These are phyloP conservation scores for Vigna nakashimae DNA, from an alignment of 306 rosid species.

Conservation along the genomic window DNA sequence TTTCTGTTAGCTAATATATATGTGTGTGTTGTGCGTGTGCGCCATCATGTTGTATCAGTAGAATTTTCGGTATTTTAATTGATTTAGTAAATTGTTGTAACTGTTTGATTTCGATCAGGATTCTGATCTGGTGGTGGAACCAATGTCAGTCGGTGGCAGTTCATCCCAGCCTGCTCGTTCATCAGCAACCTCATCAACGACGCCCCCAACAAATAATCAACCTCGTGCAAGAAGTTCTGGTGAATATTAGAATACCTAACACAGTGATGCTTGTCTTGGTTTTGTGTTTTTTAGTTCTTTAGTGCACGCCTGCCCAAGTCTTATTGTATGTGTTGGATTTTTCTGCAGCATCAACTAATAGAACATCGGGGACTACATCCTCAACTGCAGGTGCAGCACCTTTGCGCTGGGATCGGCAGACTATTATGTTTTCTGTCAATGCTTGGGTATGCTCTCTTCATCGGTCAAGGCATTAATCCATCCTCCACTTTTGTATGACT, in stretches of 20 bases:
- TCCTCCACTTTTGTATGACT: slow-evolving; percentile 3
- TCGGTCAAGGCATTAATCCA: slow-evolving; percentile 20
- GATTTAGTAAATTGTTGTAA: slow-evolving; percentile 22
- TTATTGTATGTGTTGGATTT: slow-evolving; percentile 32
- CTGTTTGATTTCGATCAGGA: slow-evolving; percentile 62
- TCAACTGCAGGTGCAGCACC: slow-evolving; percentile 62
- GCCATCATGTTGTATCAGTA: neutral
- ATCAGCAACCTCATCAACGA: slow-evolving; percentile 52
- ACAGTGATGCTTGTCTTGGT: slow-evolving; percentile 23
- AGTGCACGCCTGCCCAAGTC: slow-evolving; percentile 7
- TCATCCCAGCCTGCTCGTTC: slow-evolving; percentile 75
- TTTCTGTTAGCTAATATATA: neutral
- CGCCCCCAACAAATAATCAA: slow-evolving; percentile 62
- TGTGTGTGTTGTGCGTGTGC: too few species aligned
- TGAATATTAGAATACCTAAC: slow-evolving; percentile 17
- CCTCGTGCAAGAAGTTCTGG: slow-evolving; percentile 68
- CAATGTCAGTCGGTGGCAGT: slow-evolving; percentile 61
- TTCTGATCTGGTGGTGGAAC: slow-evolving; percentile 80
- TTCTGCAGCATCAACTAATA: slow-evolving; percentile 70
- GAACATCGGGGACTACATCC: slow-evolving; percentile 74
- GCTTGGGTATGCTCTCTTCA: slow-evolving; percentile 78
- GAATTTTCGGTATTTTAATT: slow-evolving; percentile 11
- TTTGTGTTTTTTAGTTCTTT: neutral
- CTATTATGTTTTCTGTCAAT: slow-evolving; percentile 85
- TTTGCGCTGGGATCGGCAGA: slow-evolving; percentile 88